phyloP scores from a whole-genome alignment of 345 rosid species.

The Pistacia integerrima region DNA sequence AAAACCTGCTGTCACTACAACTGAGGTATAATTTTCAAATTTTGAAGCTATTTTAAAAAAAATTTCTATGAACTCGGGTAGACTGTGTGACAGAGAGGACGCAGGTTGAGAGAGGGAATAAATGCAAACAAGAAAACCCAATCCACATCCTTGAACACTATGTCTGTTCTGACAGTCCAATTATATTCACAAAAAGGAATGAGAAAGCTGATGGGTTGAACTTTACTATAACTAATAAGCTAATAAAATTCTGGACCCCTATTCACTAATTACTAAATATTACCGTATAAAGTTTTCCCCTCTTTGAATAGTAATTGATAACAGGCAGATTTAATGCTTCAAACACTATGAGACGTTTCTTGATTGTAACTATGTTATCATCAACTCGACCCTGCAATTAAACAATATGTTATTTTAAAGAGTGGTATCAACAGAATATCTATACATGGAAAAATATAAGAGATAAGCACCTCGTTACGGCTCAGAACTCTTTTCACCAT shows the following conservation, averaged over 20 bases:
- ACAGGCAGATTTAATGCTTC: conserved; percentile 70
- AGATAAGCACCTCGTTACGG: conserved; percentile 66
- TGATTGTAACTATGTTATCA: conserved; percentile 69
- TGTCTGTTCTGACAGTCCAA: not conserved
- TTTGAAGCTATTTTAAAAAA: not conserved
- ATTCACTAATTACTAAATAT: conserved; percentile 6
- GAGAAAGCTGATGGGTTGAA: not conserved
- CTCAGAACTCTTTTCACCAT: conserved; percentile 72
- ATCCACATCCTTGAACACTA: no score
- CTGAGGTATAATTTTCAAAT: not conserved
- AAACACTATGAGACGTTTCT: conserved; percentile 64
- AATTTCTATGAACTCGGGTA: not conserved
- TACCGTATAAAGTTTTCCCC: conserved; percentile 77
- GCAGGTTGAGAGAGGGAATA: no score
- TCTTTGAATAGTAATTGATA: conserved; percentile 65
- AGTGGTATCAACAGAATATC: conserved; percentile 5
- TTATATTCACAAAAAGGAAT: not conserved
- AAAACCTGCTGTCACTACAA: conserved; percentile 13
- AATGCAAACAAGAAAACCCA: no score
- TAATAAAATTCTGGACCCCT: not conserved
- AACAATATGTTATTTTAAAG: conserved; percentile 13
- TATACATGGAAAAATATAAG: not conserved
- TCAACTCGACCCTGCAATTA: conserved; percentile 72
- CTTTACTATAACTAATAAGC: not conserved
- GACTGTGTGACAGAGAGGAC: no score